Conservation (phyloP, 345 rosid genomes). For the Ceriops decandra region DNA sequence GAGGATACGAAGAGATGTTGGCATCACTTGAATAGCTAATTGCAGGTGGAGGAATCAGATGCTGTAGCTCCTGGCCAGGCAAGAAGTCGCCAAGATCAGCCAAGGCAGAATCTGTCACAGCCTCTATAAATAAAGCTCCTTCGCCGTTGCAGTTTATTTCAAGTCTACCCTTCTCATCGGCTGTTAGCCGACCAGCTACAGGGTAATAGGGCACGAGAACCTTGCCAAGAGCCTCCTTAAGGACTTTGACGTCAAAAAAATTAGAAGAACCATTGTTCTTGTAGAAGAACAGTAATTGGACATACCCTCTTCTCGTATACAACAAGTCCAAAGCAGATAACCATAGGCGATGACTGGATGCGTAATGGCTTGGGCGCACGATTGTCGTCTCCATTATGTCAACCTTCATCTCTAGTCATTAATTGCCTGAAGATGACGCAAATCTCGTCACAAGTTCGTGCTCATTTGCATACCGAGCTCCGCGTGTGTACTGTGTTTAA, state of each 20-base stretch:
- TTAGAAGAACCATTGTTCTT: slow-evolving; percentile 4
- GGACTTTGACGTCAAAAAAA: slow-evolving; percentile 20
- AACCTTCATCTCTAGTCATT: neutral
- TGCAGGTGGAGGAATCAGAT: slow-evolving; percentile 6
- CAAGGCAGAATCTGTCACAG: slow-evolving; percentile 5
- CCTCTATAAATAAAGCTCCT: slow-evolving; percentile 28
- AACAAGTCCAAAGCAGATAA: slow-evolving; percentile 3
- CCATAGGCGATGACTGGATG: neutral
- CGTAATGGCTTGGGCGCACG: neutral
- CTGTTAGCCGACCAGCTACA: slow-evolving; percentile 39
- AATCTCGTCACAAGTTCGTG: too few relatives aligned
- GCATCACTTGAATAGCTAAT: neutral
- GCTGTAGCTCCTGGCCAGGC: neutral
- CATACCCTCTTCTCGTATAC: neutral
- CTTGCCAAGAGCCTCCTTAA: slow-evolving; percentile 34
- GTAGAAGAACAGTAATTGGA: slow-evolving; percentile 1
- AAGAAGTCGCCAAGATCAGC: neutral
- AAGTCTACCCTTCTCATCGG: slow-evolving; percentile 34
- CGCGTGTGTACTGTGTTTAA: too few relatives aligned
- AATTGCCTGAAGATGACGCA: too few relatives aligned
- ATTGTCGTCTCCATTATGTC: neutral
- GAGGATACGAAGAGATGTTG: slow-evolving; percentile 3
- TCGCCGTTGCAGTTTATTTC: slow-evolving; percentile 39
- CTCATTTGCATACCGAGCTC: too few relatives aligned
- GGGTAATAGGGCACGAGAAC: slow-evolving; percentile 42